phyloP scores from a whole-genome alignment of 106 monocot genomes.

The Dendrobium huoshanense region DNA sequence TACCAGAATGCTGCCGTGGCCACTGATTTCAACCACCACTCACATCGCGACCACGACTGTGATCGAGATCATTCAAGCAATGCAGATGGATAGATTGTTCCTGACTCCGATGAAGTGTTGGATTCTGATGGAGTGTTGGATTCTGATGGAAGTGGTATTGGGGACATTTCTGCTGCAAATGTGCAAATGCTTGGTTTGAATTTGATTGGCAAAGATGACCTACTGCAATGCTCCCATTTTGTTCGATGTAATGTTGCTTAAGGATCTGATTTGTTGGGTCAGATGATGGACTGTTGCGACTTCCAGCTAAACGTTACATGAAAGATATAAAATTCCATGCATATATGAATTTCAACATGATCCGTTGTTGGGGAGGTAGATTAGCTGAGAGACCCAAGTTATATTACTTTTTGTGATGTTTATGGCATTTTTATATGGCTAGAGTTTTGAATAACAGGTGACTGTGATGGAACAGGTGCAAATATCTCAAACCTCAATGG shows the following conservation, averaged over 20 bases:
- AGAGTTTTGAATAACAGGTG: slow-evolving; percentile 98
- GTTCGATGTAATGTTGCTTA: too few relatives aligned
- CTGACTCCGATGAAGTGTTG: slow-evolving; percentile 47
- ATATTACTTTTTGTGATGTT: slow-evolving; percentile 82
- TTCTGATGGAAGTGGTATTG: slow-evolving; percentile 43
- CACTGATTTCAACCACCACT: too few relatives aligned
- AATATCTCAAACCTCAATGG: slow-evolving; percentile 83
- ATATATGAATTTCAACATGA: slow-evolving; percentile 98
- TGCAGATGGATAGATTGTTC: slow-evolving; percentile 43
- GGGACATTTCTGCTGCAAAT: not conserved
- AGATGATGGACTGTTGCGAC: slow-evolving; percentile 85
- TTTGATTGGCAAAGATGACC: too few relatives aligned
- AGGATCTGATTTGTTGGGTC: not conserved
- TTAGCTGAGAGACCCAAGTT: slow-evolving; percentile 94
- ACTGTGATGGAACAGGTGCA: slow-evolving; percentile 75
- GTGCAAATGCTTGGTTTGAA: too few relatives aligned
- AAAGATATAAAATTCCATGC: slow-evolving; percentile 92
- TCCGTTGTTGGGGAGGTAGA: slow-evolving; percentile 98
- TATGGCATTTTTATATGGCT: slow-evolving; percentile 99
- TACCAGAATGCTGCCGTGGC: too few relatives aligned
- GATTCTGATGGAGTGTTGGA: slow-evolving; percentile 19
- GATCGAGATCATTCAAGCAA: too few relatives aligned
- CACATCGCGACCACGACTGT: too few relatives aligned
- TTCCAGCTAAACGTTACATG: slow-evolving; percentile 71
- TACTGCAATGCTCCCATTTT: too few relatives aligned